phyloP scores from a whole-genome alignment of 2,329 filamentous ascomycete genomes.

The Pseudomassariella vexata region DNA sequence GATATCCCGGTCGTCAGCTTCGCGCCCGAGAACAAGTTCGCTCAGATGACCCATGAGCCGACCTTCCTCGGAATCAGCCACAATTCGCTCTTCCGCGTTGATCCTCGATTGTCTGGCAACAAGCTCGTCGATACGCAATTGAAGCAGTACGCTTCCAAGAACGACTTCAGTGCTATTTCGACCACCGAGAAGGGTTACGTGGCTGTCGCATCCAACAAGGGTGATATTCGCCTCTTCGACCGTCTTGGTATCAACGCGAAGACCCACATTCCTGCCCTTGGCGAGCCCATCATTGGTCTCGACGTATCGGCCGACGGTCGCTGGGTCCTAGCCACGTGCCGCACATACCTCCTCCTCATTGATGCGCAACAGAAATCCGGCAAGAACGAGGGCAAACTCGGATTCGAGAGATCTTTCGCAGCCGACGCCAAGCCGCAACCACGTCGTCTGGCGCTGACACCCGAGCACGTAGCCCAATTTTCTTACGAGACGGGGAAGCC shows the following conservation, averaged over 20 bases:
- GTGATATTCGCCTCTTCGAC: constrained; percentile 94
- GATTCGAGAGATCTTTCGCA: constrained; percentile 88
- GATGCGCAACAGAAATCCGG: constrained; percentile 86
- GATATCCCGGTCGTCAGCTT: constrained; percentile 91
- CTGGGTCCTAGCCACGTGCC: constrained; percentile 91
- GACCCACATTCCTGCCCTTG: constrained; percentile 90
- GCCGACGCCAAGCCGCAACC: constrained; percentile 93
- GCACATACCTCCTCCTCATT: constrained; percentile 90
- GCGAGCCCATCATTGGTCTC: constrained; percentile 89
- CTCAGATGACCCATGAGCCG: constrained; percentile 92
- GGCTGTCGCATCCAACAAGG: constrained; percentile 95
- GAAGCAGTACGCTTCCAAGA: constrained; percentile 96
- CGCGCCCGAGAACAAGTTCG: constrained; percentile 94
- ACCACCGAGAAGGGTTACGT: constrained; percentile 97
- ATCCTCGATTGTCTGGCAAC: constrained; percentile 81
- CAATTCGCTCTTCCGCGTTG: constrained; percentile 89
- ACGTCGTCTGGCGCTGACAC: constrained; percentile 79
- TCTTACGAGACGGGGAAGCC: constrained; percentile 89
- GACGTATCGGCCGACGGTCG: constrained; percentile 94
- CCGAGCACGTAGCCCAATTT: constrained; percentile 93
- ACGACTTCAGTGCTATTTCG: constrained; percentile 89
- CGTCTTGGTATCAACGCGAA: constrained; percentile 95
- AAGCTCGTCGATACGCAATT: constrained; percentile 91
- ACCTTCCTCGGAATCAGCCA: constrained; percentile 90
- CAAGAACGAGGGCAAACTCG: constrained; percentile 97